Evolutionary conservation across 805 yeast genomes (phyloP).

Genomic region (Saturnispora diversa): DNA sequence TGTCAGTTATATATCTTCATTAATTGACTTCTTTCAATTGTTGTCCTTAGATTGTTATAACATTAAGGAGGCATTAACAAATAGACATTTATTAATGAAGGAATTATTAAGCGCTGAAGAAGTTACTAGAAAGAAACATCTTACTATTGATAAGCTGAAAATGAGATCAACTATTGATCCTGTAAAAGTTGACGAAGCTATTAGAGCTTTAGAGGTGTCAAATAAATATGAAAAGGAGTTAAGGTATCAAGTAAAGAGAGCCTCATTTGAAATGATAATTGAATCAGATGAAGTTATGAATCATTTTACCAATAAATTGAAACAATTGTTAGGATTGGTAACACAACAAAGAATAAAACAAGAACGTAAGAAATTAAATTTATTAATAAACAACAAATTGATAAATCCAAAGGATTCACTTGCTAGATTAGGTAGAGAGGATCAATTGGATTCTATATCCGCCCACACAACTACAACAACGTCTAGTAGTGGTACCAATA

Average conservation of each 20-base stretch:
- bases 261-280: slow-evolving; percentile 75
- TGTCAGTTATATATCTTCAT: slow-evolving; percentile 59
- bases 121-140: slow-evolving; percentile 60
- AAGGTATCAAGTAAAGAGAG: slow-evolving; percentile 68
- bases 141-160: slow-evolving; percentile 62
- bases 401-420: slow-evolving; percentile 34
- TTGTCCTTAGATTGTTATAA: slow-evolving; percentile 71
- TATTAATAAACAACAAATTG: slow-evolving; percentile 53
- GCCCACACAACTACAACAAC: neutral
- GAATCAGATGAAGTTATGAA: slow-evolving; percentile 57
- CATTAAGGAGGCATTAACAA: slow-evolving; percentile 87
- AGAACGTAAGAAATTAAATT: slow-evolving; percentile 70
- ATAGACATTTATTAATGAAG: slow-evolving; percentile 86
- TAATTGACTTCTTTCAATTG: slow-evolving; percentile 66
- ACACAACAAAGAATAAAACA: slow-evolving; percentile 71
- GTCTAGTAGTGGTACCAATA: neutral
- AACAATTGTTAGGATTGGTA: slow-evolving; percentile 46
- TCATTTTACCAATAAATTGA: slow-evolving; percentile 45
- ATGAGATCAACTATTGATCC: slow-evolving; percentile 74
- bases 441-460: slow-evolving; percentile 32
- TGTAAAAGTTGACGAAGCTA: slow-evolving; percentile 82
- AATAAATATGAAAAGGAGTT: slow-evolving; percentile 67
- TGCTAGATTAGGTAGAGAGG: slow-evolving; percentile 72
- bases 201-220: slow-evolving; percentile 70
- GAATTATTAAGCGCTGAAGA: slow-evolving; percentile 77